These are phyloP conservation scores for Mycosphaerella arachidis DNA, from an alignment of 2,329 filamentous ascomycete genomes.

Conservation along the genomic window DNA sequence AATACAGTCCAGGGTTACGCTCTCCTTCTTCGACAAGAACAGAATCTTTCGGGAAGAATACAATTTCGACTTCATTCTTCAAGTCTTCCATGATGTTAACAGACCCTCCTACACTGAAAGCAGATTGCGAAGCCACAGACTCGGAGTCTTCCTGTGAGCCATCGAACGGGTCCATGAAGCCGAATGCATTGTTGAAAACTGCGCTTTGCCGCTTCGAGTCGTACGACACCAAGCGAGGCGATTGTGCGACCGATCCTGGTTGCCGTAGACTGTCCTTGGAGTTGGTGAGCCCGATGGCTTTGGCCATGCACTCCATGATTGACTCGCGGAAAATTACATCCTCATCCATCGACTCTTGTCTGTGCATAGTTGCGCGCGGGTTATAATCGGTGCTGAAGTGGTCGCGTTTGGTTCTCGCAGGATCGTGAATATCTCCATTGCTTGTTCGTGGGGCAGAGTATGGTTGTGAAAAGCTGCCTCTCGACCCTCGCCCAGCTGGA, in stretches of 20 bases:
- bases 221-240: constrained; percentile 76
- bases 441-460: constrained; percentile 38
- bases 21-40: constrained; percentile 95
- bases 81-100: constrained; percentile 73
- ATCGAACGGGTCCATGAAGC: constrained; percentile 48
- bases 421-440: constrained; percentile 37
- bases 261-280: constrained; percentile 62
- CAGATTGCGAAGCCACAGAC: constrained; percentile 59
- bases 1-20: constrained; percentile 92
- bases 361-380: constrained; percentile 50
- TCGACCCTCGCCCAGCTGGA: constrained; percentile 45
- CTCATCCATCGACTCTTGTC: constrained; percentile 79
- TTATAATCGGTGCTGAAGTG: constrained; percentile 34
- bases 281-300: constrained; percentile 77
- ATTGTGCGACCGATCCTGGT: constrained; percentile 73
- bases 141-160: constrained; percentile 87
- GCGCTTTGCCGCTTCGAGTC: constrained; percentile 78
- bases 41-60: constrained; percentile 92
- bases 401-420: constrained; percentile 39
- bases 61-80: constrained; percentile 89
- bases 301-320: constrained; percentile 92
- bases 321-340: constrained; percentile 84
- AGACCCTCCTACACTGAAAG: constrained; percentile 50
- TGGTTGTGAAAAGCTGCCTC: constrained; percentile 46
- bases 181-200: constrained; percentile 72